Evolutionary conservation across 495 filamentous ascomycete species (phyloP).

Genomic region (Talaromyces proteolyticus): DNA sequence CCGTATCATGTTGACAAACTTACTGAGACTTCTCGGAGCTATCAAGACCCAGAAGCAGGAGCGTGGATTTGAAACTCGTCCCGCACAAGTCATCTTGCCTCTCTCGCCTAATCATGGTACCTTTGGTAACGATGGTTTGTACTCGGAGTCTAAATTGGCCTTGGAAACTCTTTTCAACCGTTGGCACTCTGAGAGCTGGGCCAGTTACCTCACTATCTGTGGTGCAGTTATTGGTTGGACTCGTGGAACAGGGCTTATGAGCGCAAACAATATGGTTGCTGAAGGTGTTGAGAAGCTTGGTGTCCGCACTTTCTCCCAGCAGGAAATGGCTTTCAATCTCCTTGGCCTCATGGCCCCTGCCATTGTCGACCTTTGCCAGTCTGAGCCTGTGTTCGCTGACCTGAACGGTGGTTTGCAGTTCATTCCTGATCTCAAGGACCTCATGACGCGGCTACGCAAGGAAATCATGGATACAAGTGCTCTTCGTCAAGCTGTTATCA

Average conservation of each 20-base stretch:
- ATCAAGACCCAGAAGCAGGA: constrained; percentile 86
- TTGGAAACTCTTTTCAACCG: constrained; percentile 97
- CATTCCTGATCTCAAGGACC: constrained; percentile 91
- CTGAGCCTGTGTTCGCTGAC: constrained; percentile 93
- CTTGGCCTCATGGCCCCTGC: constrained; percentile 92
- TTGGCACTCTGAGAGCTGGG: constrained; percentile 98
- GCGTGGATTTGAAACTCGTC: constrained; percentile 87
- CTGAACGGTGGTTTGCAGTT: constrained; percentile 97
- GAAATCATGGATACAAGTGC: constrained; percentile 93
- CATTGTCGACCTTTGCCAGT: constrained; percentile 93
- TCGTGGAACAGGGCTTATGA: constrained; percentile 96
- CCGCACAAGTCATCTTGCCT: constrained; percentile 92
- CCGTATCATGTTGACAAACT: constrained; percentile 98
- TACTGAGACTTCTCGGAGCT: constrained; percentile 81
- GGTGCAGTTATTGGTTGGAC: constrained; percentile 99
- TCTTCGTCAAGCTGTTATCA: constrained; percentile 85
- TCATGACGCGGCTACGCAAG: constrained; percentile 85
- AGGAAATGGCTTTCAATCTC: constrained; percentile 99
- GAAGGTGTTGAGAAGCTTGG: constrained; percentile 95
- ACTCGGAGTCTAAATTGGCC: constrained; percentile 95
- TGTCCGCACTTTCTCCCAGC: constrained; percentile 97
- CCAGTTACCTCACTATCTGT: constrained; percentile 96
- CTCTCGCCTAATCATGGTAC: constrained; percentile 98
- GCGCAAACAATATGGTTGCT: constrained; percentile 94
- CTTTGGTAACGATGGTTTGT: constrained; percentile 95